Evolutionary conservation across 306 rosid genomes (phyloP), one percentile per base, ranked within the genome.

Genomic region (Begonia fuchsioides): DNA sequence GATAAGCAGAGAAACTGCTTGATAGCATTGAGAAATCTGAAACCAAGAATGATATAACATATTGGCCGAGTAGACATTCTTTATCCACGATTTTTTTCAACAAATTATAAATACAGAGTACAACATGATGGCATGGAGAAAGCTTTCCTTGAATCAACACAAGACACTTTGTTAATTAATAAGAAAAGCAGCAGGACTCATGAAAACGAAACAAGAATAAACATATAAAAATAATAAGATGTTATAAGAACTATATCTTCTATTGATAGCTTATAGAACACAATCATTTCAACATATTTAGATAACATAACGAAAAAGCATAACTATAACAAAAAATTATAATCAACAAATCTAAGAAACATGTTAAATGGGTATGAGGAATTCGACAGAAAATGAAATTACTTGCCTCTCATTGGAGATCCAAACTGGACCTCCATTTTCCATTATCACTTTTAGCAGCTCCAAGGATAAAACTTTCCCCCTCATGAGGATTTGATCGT

Each of bases 1-100:
- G 98, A 92, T 61, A 92, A 71, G 79, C 98, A 92, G 19, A 92
- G 93, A 63, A 77, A 79, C 72, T 85, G 98, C 77, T 82, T 92
- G 74, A 92, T 77, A 40, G 75, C 85, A 69, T 69, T 70, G 62
- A 85, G 98, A 68, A 85, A 92, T 78, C 98, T 85, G 87, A 44
- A 49, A 55, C 55, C 62, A 54, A 52, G 64, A 58, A 57, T 71
- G 65, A 60, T 52, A 67, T 58, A 53, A 67, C 68, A 59, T 50
- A 47, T 40, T 38, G 55, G 58, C 11, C 48, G 56, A 49, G 57
- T 51, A 62, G 54, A 11, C 13, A 43, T 58, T 58, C 43, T 49
- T 58, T 9, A 12, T 15, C 12, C 14, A n/a, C 9, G 18, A 47
- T 13, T 47, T 53, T 44, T 61, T 61, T 54, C 56, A 17, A 44